Percentiles rank a stretch among this genome's conserved stretches.
Evolutionary conservation across 2,329 filamentous ascomycete genomes (phyloP).

Genomic region (Curvularia verruculosa): DNA sequence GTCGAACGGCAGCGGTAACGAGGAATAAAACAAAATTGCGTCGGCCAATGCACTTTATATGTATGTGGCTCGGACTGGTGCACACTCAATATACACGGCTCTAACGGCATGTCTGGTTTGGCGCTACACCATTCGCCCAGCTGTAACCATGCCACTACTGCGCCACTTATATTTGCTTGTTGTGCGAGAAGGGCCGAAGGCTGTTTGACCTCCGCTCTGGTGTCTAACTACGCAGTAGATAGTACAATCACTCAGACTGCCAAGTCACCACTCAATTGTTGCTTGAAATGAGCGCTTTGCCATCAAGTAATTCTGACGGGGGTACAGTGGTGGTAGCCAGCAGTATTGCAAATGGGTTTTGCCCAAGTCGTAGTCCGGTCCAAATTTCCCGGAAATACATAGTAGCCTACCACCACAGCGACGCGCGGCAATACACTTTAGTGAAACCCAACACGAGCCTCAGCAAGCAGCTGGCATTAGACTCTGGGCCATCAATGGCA

Average conservation of each 20-base stretch:
- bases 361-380: background rate
- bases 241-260: conserved; percentile 15
- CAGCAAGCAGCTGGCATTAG: conserved; percentile 25
- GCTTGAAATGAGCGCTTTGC: conserved; percentile 31
- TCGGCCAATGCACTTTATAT: background rate
- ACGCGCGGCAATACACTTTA: conserved; percentile 40
- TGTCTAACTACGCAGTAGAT: conserved; percentile 13
- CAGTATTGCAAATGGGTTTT: conserved; percentile 35
- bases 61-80: background rate
- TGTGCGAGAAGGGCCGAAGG: conserved; percentile 15
- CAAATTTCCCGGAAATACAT: background rate
- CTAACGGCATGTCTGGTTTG: conserved; percentile 17
- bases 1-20: background rate
- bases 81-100: conserved; percentile 6
- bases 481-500: conserved; percentile 29
- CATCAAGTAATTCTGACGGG: conserved; percentile 42
- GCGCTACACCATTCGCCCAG: conserved; percentile 25
- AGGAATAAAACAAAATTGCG: background rate
- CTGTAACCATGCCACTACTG: conserved; percentile 28
- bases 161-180: conserved; percentile 28
- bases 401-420: conserved; percentile 20
- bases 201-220: background rate
- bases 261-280: conserved; percentile 15
- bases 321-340: conserved; percentile 45
- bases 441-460: conserved; percentile 32